Evolutionary conservation across 768 basidiomycete genomes (phyloP).

Genomic region (Suillus variegatus): DNA sequence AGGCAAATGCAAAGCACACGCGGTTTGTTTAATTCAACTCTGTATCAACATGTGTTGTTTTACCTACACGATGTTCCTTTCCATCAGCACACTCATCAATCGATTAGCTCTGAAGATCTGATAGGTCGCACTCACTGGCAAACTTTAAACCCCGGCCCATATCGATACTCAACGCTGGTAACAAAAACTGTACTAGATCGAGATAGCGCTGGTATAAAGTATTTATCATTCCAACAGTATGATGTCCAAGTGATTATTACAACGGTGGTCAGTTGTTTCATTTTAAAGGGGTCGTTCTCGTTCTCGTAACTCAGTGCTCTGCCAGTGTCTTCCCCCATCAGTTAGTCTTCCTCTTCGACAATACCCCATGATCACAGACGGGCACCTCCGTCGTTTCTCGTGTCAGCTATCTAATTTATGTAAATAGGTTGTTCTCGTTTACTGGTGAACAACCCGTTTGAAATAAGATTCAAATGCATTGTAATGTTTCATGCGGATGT

Average conservation of each 20-base stretch:
- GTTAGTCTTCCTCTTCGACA: neutral
- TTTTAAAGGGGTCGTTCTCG: neutral
- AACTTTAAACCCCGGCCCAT: neutral
- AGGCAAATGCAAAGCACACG: neutral
- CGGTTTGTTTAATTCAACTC: neutral
- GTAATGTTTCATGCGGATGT: neutral
- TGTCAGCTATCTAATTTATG: neutral
- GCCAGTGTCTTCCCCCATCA: neutral
- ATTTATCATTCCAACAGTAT: neutral
- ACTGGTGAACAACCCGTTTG: neutral
- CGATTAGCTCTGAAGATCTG: neutral
- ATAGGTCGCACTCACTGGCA: neutral
- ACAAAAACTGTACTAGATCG: neutral
- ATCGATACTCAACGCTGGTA: neutral
- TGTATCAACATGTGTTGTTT: slow-evolving; percentile 3
- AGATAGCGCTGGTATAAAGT: neutral
- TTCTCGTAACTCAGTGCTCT: neutral
- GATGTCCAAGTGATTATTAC: neutral
- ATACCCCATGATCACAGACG: neutral
- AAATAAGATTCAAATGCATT: neutral
- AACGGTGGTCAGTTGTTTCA: neutral
- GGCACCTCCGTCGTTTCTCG: neutral
- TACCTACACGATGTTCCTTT: neutral
- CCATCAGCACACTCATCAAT: neutral
- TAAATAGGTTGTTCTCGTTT: neutral